A percentile compares a stretch with the other conserved stretches of the same genome.
These are phyloP conservation scores for Carpinus viminea DNA, from an alignment of 306 rosid genomes.

Conservation along the genomic window DNA sequence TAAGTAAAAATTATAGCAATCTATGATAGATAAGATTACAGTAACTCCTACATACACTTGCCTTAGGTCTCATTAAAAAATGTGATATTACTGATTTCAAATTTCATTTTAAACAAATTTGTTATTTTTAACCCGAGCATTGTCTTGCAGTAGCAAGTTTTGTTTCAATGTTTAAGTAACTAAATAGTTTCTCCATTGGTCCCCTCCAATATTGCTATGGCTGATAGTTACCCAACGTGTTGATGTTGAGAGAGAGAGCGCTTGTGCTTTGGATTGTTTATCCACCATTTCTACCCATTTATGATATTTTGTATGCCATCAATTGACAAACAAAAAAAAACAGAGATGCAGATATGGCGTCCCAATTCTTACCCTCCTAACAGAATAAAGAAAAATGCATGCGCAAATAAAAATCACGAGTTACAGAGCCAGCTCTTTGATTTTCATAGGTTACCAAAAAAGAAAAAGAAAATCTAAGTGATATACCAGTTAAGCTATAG, in stretches of 20 bases:
- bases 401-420: background rate
- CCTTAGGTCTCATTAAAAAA: background rate
- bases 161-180: background rate
- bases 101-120: background rate
- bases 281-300: background rate
- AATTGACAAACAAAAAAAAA: no score
- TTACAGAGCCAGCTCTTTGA: background rate
- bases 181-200: no score
- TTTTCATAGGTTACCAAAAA: background rate
- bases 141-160: background rate
- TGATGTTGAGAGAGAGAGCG: background rate
- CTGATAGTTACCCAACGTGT: background rate
- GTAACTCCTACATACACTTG: background rate
- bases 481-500: slow-evolving; percentile 43
- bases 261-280: background rate
- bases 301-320: background rate
- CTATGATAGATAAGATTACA: background rate
- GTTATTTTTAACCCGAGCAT: background rate
- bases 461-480: background rate
- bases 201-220: background rate
- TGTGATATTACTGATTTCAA: background rate
- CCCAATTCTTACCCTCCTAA: background rate
- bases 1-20: background rate
- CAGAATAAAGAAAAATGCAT: background rate
- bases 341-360: background rate